Evolutionary conservation across 352 stramenopile species (phyloP), one percentile per base, ranked within the genome.

Genomic region (Pythium grandisporangium): DNA sequence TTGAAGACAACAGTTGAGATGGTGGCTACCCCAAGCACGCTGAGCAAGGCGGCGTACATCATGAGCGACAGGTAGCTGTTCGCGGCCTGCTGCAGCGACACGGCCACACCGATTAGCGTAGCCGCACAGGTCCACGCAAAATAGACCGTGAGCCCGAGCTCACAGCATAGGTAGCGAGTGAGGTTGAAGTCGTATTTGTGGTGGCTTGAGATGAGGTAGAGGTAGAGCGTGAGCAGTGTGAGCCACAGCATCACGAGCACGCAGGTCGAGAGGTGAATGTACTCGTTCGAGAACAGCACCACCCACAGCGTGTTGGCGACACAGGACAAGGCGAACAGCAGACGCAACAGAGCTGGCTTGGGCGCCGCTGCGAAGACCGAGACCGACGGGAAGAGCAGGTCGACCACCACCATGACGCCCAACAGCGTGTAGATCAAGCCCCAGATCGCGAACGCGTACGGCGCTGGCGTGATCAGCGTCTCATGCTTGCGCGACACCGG

Each of bases 391-490:
- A 58, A 78, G 40, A 57, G 51, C 22, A 57, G 4, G 25, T 57
- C 49, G 23, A 42, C 41, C 5, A 57, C 42, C n/a, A 57, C 49
- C 7, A 65, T 65, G 6, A 73, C 47, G 14, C 61, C 55, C 49
- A 91, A 57, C 60, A 74, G 53, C 36, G 53, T 48, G 62, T 91
- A 88, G 59, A 91, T 91, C 35, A 91, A 43, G 2, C 74, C 63
- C 74, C 77, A 91, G 58, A 91, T 88, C 27, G 71, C 58, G 52
- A 91, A 91, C 29, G 72, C 72, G 59, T 77, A 82, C 32, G 66
- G 61, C 32, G 74, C 70, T 11, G 77, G 77, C 38, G 77, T 91
- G 56, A 91, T 75, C 34, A 88, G 61, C 53, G 74, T 86, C 50
- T 84, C 68, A 36, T 89, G 70, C 45, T 62, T 65, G 25, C 60